Conservation (phyloP, 306 rosid genomes). For the Rosa rugosa region DNA sequence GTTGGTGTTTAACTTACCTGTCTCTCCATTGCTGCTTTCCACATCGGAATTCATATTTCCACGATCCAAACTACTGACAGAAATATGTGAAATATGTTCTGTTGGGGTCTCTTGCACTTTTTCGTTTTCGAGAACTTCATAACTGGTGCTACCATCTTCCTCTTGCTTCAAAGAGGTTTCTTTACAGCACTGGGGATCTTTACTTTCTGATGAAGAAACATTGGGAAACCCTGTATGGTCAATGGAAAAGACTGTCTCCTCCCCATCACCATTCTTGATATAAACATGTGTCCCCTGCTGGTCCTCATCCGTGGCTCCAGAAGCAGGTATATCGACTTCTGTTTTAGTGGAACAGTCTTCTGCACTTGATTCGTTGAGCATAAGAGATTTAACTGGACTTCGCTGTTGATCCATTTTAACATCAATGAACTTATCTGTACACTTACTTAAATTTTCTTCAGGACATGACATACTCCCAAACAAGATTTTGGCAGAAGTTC, state of each 20-base stretch:
- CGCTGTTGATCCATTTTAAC: conserved; percentile 27
- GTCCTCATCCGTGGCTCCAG: conserved; percentile 30
- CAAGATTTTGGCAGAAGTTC: conserved; percentile 22
- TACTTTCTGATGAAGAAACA: conserved; percentile 28
- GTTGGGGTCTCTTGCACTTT: conserved; percentile 22
- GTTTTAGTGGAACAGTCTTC: conserved; percentile 17
- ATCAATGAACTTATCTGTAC: conserved; percentile 23
- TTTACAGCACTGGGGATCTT: conserved; percentile 26
- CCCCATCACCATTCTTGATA: conserved; percentile 20
- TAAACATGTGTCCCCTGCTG: conserved; percentile 26
- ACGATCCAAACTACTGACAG: conserved; percentile 28
- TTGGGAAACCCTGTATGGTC: conserved; percentile 9
- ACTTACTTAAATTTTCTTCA: conserved; percentile 19
- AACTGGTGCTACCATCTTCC: conserved; percentile 29
- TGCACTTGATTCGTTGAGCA: conserved; percentile 24
- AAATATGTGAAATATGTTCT: conserved; percentile 35
- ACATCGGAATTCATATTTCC: conserved; percentile 17
- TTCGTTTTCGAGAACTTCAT: conserved; percentile 32
- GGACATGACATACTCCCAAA: conserved; percentile 26
- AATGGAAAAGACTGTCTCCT: conserved; percentile 19
- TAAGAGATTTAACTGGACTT: conserved; percentile 21
- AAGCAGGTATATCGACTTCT: conserved; percentile 8
- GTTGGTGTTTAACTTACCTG: conserved; percentile 22
- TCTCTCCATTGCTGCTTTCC: conserved; percentile 28
- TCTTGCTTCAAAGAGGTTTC: conserved; percentile 26